Evolutionary conservation across 192 early-diverging fungal species (phyloP).

Genomic region (Linnemannia zychae): DNA sequence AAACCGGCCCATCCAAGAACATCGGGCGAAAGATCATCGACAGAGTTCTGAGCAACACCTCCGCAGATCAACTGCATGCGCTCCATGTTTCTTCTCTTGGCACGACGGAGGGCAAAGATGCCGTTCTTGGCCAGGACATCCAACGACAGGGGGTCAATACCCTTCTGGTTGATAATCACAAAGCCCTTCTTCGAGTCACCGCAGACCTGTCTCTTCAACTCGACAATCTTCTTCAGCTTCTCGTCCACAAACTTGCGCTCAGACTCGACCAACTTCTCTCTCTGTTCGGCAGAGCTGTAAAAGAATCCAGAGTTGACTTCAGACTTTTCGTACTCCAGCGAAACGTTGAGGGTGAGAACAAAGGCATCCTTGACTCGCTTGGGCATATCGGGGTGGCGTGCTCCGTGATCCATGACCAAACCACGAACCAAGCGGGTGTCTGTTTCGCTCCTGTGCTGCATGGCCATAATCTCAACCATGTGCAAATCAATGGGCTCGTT

Average conservation of each 20-base stretch:
- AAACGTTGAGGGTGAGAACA: constrained; percentile 96
- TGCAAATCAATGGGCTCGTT: constrained; percentile 96
- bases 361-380: constrained; percentile 92
- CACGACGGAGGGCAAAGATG: constrained; percentile 95
- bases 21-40: constrained; percentile 90
- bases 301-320: constrained; percentile 99
- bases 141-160: constrained; percentile 97
- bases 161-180: constrained; percentile 99
- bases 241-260: constrained; percentile 97
- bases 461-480: constrained; percentile 99
- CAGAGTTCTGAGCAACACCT: constrained; percentile 96
- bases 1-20: constrained; percentile 92
- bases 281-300: constrained; percentile 97
- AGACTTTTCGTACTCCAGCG: constrained; percentile 98
- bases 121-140: constrained; percentile 96
- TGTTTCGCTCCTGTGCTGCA: constrained; percentile 99
- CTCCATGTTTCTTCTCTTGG: constrained; percentile 99
- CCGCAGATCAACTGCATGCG: constrained; percentile 96
- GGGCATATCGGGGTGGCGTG: constrained; percentile 99
- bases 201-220: constrained; percentile 97
- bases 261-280: constrained; percentile 98
- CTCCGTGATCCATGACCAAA: constrained; percentile 98
- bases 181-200: constrained; percentile 88
- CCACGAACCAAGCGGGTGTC: constrained; percentile 95
- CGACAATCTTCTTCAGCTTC: constrained; percentile 93